Evolutionary conservation across 257 asterid species (phyloP), one percentile per base, ranked within the genome.

Genomic region (Solanum dulcamara): DNA sequence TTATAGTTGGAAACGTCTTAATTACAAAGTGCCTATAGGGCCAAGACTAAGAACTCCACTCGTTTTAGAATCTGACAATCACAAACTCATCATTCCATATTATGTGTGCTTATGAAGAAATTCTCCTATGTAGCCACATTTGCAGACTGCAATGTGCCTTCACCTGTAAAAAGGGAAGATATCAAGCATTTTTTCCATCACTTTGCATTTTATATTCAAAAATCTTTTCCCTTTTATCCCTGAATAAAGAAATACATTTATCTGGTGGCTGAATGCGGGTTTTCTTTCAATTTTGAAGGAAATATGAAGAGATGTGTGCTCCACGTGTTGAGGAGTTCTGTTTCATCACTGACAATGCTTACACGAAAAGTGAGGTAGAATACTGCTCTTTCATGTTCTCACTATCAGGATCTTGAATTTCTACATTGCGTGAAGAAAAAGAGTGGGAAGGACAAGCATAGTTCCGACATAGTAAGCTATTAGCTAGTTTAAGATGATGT

Each of bases 261-360:
- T 48, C 28, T 79, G 66, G 50, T 70, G 75, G 44, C 44, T 79
- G 84, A 37, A 53, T 17, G 66, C 84, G 70, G 51, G 10, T 62
- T 83, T 82, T 48, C 83, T 71, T 48, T n/a, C 84, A 82, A 85
- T 62, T 72, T 84, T 90, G 88, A 87, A 95, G 99, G 91, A 95
- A 95, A 84, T 95, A 95, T 42, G 99, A 95, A 90, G 97, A 95
- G 93, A 93, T 94, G 83, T 92, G 93, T 91, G 92, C 97, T 28
- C 97, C 96, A 84, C 91, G 88, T 26, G 95, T 93, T 87, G 99
- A 94, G 67, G 96, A 94, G 33, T 91, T 93, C 57, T 95, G 99
- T 91, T 90, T 88, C 86, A 90, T 93, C 88, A 95, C 97, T 28
- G 99, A 92, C 88, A 93, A 91, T 70, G 90, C 97, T 75, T 95